A percentile compares a stretch with the other conserved stretches of the same genome.
These are phyloP conservation scores for Epichloe sibirici DNA, from an alignment of 2,329 filamentous ascomycete species.

Conservation along the genomic window DNA sequence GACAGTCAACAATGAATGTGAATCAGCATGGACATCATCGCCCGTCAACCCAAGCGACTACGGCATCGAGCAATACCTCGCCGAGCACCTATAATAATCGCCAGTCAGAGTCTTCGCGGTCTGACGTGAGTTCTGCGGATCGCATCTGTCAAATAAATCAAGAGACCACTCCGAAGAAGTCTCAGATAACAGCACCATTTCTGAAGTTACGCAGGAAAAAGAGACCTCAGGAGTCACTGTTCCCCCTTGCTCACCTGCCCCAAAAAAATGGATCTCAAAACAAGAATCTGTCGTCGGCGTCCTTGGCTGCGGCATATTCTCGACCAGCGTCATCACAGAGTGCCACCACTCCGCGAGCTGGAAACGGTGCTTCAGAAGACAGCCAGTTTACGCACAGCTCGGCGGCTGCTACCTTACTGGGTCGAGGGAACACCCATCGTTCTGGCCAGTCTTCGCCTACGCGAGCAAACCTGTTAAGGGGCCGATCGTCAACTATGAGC, in stretches of 20 bases:
- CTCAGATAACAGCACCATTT: constrained; percentile 56
- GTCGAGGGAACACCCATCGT: constrained; percentile 22
- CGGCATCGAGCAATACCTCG: constrained; percentile 23
- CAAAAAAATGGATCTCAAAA: constrained; percentile 40
- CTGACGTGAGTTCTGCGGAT: constrained; percentile 70
- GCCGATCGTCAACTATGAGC: constrained; percentile 80
- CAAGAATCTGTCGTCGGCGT: constrained; percentile 26
- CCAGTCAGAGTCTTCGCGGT: constrained; percentile 67
- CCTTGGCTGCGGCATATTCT: constrained; percentile 25
- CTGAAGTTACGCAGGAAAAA: constrained; percentile 71
- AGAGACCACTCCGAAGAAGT: constrained; percentile 46
- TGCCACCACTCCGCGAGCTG: constrained; percentile 14
- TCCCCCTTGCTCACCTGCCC: constrained; percentile 77
- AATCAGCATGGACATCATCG: constrained; percentile 39
- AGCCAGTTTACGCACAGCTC: constrained; percentile 19
- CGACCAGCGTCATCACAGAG: constrained; percentile 25
- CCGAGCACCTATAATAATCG: constrained; percentile 37
- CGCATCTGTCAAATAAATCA: constrained; percentile 46
- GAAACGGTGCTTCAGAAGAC: constrained; percentile 10
- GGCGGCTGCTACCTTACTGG: constrained; percentile 37
- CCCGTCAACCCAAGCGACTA: constrained; percentile 17
- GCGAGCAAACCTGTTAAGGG: constrained; percentile 49
- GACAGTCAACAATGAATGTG: constrained; percentile 27
- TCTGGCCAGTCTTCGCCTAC: constrained; percentile 58
- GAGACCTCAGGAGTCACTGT: constrained; percentile 63